Conservation (phyloP, 176 grass and related monocot genomes). For the Avena insularis region DNA sequence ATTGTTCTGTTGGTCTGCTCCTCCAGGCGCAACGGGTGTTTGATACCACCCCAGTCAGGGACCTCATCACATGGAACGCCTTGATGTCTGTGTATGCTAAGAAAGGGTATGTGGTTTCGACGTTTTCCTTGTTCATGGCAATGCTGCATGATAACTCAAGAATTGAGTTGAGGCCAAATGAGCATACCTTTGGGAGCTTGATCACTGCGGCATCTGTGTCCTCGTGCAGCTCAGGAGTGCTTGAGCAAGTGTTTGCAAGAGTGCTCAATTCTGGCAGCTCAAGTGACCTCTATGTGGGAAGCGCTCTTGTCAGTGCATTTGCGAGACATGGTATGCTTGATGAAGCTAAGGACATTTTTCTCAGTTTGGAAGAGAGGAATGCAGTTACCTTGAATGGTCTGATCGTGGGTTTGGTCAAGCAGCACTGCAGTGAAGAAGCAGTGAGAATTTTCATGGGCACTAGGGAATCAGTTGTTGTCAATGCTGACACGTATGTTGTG, state of each 20-base stretch:
- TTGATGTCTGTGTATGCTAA: conserved; percentile 79
- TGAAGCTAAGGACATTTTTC: conserved; percentile 69
- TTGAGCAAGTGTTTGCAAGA: conserved; percentile 60
- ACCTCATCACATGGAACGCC: conserved; percentile 76
- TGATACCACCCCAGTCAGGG: conserved; percentile 43
- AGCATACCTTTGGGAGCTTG: conserved; percentile 81
- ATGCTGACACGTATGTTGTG: conserved; percentile 76
- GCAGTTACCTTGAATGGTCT: conserved; percentile 79
- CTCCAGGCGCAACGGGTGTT: conserved; percentile 56
- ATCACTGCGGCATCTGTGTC: conserved; percentile 55
- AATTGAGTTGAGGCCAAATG: conserved; percentile 49
- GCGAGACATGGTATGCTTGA: conserved; percentile 62
- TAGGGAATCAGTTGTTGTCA: conserved; percentile 48
- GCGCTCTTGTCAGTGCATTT: conserved; percentile 79
- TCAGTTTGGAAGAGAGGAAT: conserved; percentile 67
- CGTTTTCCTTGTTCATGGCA: conserved; percentile 50
- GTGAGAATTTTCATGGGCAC: conserved; percentile 57
- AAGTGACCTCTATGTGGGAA: conserved; percentile 71
- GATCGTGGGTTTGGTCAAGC: conserved; percentile 71
- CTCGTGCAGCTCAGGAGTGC: conserved; percentile 41
- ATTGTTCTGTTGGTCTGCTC: conserved; percentile 45
- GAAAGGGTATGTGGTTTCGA: conserved; percentile 58
- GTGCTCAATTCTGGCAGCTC: conserved; percentile 65
- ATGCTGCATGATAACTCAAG: conserved; percentile 53
- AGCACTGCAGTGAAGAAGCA: conserved; percentile 66